phyloP scores from a whole-genome alignment of 2,329 filamentous ascomycete species.

The Monosporascus sp. region DNA sequence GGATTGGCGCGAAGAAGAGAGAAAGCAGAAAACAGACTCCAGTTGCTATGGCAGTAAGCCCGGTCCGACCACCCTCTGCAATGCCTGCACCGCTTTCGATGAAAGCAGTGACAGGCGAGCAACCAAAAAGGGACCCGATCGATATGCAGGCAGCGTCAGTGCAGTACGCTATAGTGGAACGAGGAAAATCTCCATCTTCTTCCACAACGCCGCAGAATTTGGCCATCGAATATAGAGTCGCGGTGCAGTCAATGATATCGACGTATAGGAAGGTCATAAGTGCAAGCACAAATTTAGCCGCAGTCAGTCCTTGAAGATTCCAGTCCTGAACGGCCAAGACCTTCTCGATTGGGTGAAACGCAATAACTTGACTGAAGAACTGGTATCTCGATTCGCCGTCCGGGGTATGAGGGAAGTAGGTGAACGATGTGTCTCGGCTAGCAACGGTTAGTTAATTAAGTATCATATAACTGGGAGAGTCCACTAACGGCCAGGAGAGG shows the following conservation, averaged over 20 bases:
- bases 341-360: slow-evolving; percentile 64
- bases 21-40: slow-evolving; percentile 67
- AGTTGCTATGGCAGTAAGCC: slow-evolving; percentile 63
- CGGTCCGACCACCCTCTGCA: slow-evolving; percentile 68
- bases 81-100: slow-evolving; percentile 74
- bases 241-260: slow-evolving; percentile 73
- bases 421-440: slow-evolving; percentile 61
- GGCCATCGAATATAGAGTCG: slow-evolving; percentile 77
- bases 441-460: slow-evolving; percentile 7
- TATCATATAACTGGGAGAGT: not conserved
- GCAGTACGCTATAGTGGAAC: slow-evolving; percentile 74
- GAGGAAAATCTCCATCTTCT: slow-evolving; percentile 74
- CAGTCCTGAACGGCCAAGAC: slow-evolving; percentile 62
- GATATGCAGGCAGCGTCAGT: slow-evolving; percentile 68
- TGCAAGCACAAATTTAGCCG: slow-evolving; percentile 61
- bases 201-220: slow-evolving; percentile 65
- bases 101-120: slow-evolving; percentile 68
- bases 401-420: slow-evolving; percentile 63
- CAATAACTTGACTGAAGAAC: slow-evolving; percentile 69
- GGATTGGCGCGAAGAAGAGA: slow-evolving; percentile 71
- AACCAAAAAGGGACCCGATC: slow-evolving; percentile 63
- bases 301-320: slow-evolving; percentile 49
- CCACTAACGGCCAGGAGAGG: slow-evolving; percentile 65
- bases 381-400: slow-evolving; percentile 61
- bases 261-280: slow-evolving; percentile 76